Conservation (phyloP, 2,329 filamentous ascomycete species). For the Lachnellula occidentalis region DNA sequence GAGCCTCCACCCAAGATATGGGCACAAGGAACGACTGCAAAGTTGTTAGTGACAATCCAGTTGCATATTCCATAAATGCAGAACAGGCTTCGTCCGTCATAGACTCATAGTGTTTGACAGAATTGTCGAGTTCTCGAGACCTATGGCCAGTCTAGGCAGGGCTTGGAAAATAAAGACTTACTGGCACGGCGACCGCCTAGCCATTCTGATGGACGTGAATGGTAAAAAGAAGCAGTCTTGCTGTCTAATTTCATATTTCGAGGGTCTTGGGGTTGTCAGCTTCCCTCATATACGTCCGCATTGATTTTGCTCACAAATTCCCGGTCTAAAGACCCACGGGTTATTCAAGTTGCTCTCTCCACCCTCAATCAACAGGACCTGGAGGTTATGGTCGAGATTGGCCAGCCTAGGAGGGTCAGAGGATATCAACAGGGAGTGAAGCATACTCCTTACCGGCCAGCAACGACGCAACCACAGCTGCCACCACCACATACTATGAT, state of each 20-base stretch:
- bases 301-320: constrained; percentile 42
- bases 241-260: constrained; percentile 41
- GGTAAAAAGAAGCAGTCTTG: constrained; percentile 61
- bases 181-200: constrained; percentile 52
- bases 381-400: constrained; percentile 40
- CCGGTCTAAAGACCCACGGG: constrained; percentile 46
- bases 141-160: background rate
- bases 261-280: constrained; percentile 21
- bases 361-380: constrained; percentile 48
- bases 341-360: constrained; percentile 49
- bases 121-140: background rate
- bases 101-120: background rate
- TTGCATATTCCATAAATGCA: no score
- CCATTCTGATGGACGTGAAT: constrained; percentile 51
- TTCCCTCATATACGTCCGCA: constrained; percentile 14
- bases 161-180: background rate
- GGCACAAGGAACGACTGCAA: constrained; percentile 33
- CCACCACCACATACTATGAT: constrained; percentile 47
- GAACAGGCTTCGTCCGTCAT: no score
- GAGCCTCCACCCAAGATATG: constrained; percentile 58
- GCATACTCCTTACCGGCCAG: constrained; percentile 33
- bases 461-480: constrained; percentile 44
- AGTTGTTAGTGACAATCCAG: constrained; percentile 27
- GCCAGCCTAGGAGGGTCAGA: constrained; percentile 38
- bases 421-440: background rate